phyloP scores from a whole-genome alignment of 192 early-diverging fungal genomes.

The Chytriomyces confervae region DNA sequence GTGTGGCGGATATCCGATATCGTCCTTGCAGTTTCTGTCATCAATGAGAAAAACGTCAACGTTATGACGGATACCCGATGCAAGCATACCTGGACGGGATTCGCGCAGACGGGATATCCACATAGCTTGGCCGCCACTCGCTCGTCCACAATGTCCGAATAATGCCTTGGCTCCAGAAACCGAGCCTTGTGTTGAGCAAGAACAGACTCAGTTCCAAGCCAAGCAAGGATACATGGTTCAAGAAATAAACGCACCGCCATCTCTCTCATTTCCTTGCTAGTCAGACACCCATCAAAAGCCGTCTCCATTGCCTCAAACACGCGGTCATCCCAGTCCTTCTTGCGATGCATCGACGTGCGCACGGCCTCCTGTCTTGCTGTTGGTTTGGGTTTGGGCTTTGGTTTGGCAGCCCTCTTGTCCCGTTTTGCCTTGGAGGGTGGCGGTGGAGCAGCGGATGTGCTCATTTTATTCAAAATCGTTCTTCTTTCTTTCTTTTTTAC shows the following conservation, averaged over 20 bases:
- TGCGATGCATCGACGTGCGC: constrained; percentile 8
- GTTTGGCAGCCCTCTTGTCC: neutral
- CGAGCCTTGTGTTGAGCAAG: neutral
- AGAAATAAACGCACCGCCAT: constrained; percentile 28
- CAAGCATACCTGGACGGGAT: constrained; percentile 47
- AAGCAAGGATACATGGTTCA: neutral
- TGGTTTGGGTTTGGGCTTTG: neutral
- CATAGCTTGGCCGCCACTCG: constrained; percentile 70
- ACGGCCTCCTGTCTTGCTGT: constrained; percentile 21
- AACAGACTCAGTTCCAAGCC: neutral
- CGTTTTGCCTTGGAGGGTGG: neutral
- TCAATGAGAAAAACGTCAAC: neutral
- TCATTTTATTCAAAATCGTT: too few relatives aligned
- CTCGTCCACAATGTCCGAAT: constrained; percentile 62
- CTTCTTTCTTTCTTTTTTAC: too few relatives aligned
- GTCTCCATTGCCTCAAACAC: constrained; percentile 53
- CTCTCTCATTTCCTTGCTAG: constrained; percentile 42
- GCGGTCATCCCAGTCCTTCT: constrained; percentile 44
- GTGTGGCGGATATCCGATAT: constrained; percentile 72
- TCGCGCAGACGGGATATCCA: constrained; percentile 83
- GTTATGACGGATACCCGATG: neutral
- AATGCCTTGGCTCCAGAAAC: constrained; percentile 30
- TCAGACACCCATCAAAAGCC: constrained; percentile 52
- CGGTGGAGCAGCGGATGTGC: too few relatives aligned
- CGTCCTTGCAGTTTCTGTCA: constrained; percentile 56